phyloP scores from a whole-genome alignment of 495 filamentous ascomycete species.

The Aspergillus sparsus region DNA sequence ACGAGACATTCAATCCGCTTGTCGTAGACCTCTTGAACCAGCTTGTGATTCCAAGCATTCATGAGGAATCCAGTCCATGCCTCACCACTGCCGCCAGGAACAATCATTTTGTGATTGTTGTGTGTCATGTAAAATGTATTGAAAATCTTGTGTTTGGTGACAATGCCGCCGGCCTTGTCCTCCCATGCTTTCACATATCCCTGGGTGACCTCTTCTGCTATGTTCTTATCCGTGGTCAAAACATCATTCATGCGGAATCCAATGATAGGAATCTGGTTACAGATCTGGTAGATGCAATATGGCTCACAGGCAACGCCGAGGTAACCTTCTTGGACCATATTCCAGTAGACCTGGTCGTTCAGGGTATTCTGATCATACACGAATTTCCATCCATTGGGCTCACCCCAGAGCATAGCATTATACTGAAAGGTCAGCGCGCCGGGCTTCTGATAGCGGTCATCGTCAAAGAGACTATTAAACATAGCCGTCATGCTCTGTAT shows the following conservation, averaged over 20 bases:
- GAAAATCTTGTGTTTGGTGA: background rate
- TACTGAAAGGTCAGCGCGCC: conserved; percentile 9
- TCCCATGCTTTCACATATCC: conserved; percentile 11
- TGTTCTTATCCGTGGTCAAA: background rate
- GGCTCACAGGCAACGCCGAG: conserved; percentile 11
- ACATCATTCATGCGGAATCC: conserved; percentile 12
- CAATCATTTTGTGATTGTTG: background rate
- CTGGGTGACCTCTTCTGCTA: conserved; percentile 3
- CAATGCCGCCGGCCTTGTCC: background rate
- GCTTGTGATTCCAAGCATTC: conserved; percentile 13
- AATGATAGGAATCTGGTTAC: conserved; percentile 12
- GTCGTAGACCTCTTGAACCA: conserved; percentile 4
- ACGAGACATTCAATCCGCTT: background rate
- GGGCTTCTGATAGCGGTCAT: conserved; percentile 6
- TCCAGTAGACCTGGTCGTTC: conserved; percentile 8
- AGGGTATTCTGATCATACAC: conserved; percentile 2
- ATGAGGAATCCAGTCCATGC: conserved; percentile 6
- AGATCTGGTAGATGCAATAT: conserved; percentile 13
- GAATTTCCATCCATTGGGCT: background rate
- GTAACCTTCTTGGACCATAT: conserved; percentile 5
- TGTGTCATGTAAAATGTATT: conserved; percentile 10
- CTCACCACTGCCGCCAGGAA: conserved; percentile 1
- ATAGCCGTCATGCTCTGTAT: conserved; percentile 1
- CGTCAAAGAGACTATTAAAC: conserved; percentile 11
- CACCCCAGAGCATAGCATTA: conserved; percentile 1